Conservation (phyloP, 2,329 filamentous ascomycete species). For the Ophiostoma sp. region DNA sequence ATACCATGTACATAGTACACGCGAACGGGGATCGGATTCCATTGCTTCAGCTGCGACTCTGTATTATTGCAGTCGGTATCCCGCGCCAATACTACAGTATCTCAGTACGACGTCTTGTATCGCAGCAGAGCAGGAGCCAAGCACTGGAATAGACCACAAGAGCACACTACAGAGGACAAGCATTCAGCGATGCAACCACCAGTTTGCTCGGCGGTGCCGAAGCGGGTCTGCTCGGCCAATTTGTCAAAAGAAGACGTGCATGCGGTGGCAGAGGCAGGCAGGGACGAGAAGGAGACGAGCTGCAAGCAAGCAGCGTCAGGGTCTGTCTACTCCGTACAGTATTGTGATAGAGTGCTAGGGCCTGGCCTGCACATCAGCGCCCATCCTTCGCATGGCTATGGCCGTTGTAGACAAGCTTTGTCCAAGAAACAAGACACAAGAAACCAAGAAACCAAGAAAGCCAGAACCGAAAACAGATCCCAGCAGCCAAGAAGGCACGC, state of each 20-base stretch:
- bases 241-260: not conserved
- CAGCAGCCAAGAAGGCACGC: not conserved
- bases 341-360: not conserved
- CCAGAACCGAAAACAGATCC: not conserved
- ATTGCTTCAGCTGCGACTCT: not conserved
- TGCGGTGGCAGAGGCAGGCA: not conserved
- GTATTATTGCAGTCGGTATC: not conserved
- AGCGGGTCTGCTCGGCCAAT: constrained; percentile 11
- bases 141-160: too few species aligned
- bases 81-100: constrained; percentile 3
- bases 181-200: not conserved
- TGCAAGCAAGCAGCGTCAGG: not conserved
- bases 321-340: not conserved
- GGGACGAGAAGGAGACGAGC: not conserved
- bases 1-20: too few species aligned
- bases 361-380: not conserved
- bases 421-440: not conserved
- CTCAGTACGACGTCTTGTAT: not conserved
- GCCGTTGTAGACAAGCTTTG: not conserved
- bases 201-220: not conserved
- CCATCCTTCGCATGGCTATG: not conserved
- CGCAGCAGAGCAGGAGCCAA: not conserved
- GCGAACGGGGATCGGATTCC: not conserved
- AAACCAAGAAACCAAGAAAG: not conserved
- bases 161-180: not conserved